Percentiles rank a stretch among this genome's conserved stretches.
Evolutionary conservation across 768 basidiomycete genomes (phyloP).

Genomic region (Albatrellus ellisii): DNA sequence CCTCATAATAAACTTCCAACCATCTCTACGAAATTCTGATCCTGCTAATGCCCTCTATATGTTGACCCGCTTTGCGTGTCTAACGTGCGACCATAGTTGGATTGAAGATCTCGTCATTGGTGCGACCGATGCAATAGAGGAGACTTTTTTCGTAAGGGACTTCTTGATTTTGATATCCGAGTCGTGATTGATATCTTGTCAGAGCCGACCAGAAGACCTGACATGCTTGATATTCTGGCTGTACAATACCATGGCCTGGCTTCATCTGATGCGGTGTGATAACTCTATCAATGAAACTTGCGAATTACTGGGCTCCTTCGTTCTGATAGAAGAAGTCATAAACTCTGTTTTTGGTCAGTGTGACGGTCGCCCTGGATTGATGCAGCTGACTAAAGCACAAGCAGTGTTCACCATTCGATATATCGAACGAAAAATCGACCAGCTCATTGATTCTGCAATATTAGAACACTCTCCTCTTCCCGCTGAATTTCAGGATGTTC

Average conservation of each 20-base stretch:
- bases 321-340: constrained; percentile 81
- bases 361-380: background rate
- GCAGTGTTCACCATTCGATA: constrained; percentile 91
- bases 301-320: constrained; percentile 73
- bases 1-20: constrained; percentile 63
- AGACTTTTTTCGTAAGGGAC: constrained; percentile 73
- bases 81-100: constrained; percentile 85
- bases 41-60: constrained; percentile 90
- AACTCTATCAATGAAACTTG: constrained; percentile 66
- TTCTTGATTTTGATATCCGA: constrained; percentile 1
- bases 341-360: constrained; percentile 87
- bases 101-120: constrained; percentile 86
- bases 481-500: constrained; percentile 65
- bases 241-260: constrained; percentile 81
- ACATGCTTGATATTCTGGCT: constrained; percentile 88
- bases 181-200: constrained; percentile 9
- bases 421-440: constrained; percentile 81
- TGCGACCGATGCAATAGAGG: constrained; percentile 86
- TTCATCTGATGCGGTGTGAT: constrained; percentile 86
- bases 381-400: constrained; percentile 2
- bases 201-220: constrained; percentile 79
- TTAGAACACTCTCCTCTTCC: constrained; percentile 75
- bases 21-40: constrained; percentile 59
- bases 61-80: constrained; percentile 83
- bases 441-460: constrained; percentile 67